Conservation (phyloP, 2,329 filamentous ascomycete genomes). For the Pyrenophora graminea region DNA sequence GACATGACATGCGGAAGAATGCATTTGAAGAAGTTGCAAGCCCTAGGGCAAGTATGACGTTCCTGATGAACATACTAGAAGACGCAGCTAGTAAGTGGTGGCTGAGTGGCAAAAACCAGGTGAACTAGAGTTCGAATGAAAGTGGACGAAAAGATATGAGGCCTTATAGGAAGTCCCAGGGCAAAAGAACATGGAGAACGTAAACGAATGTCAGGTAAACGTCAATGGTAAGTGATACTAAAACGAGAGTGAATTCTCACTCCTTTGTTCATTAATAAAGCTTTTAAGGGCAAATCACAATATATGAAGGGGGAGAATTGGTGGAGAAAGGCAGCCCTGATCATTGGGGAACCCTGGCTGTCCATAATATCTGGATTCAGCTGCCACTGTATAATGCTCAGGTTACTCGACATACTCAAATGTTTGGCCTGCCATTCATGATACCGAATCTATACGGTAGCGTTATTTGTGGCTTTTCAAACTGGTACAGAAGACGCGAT, state of each 20-base stretch:
- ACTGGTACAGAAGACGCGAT: not conserved
- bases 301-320: no score
- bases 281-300: not conserved
- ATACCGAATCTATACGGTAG: not conserved
- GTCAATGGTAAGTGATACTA: not conserved
- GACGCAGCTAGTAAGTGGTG: not conserved
- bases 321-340: not conserved
- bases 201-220: not conserved
- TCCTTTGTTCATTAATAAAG: conserved; percentile 2
- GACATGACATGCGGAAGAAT: conserved; percentile 39
- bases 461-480: not conserved
- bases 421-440: not conserved
- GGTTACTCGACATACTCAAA: not conserved
- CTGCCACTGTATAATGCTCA: not conserved
- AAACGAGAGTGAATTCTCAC: not conserved
- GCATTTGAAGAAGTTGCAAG: conserved; percentile 20
- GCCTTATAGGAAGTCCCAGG: no score
- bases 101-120: not conserved
- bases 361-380: no score
- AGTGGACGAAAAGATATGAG: no score
- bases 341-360: no score
- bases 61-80: conserved; percentile 22
- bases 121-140: not conserved
- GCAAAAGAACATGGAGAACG: not conserved
- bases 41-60: conserved; percentile 16